Evolutionary conservation across 164 flowering plant species (phyloP).

Genomic region (Kalanchoe fedtschenkoi): DNA sequence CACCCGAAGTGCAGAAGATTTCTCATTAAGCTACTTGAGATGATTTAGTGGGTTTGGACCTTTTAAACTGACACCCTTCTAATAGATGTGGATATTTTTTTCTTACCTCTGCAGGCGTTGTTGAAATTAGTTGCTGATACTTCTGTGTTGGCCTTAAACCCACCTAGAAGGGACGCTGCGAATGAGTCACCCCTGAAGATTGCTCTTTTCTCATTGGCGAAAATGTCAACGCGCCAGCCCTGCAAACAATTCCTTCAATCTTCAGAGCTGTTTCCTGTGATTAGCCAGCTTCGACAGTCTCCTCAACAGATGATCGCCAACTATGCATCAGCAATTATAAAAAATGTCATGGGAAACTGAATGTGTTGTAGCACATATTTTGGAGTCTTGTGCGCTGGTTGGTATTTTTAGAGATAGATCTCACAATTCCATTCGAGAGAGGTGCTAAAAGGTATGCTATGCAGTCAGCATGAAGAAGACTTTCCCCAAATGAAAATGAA

Average conservation of each 20-base stretch:
- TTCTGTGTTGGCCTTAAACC: constrained; percentile 61
- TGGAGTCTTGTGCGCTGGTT: not conserved
- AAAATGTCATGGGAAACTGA: constrained; percentile 32
- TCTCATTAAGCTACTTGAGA: too few species aligned
- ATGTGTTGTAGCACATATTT: not conserved
- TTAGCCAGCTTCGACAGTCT: constrained; percentile 64
- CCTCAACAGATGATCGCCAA: constrained; percentile 70
- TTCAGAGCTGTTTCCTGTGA: constrained; percentile 57
- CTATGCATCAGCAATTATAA: constrained; percentile 54
- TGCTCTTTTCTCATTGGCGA: constrained; percentile 81
- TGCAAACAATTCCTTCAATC: constrained; percentile 65
- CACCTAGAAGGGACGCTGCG: constrained; percentile 56
- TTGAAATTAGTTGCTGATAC: constrained; percentile 71
- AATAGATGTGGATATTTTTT: not conserved
- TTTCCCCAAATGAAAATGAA: too few species aligned
- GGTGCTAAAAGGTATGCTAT: too few species aligned
- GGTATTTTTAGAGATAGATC: not conserved
- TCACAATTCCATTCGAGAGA: not conserved
- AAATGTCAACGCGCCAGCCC: constrained; percentile 66
- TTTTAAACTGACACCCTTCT: not conserved
- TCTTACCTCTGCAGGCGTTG: constrained; percentile 57
- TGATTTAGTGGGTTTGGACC: not conserved
- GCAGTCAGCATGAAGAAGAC: too few species aligned
- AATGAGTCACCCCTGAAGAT: constrained; percentile 88
- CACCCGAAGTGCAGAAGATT: too few species aligned